Evolutionary conservation across 441 rosid species (phyloP).

Genomic region (Jatropha podagrica): DNA sequence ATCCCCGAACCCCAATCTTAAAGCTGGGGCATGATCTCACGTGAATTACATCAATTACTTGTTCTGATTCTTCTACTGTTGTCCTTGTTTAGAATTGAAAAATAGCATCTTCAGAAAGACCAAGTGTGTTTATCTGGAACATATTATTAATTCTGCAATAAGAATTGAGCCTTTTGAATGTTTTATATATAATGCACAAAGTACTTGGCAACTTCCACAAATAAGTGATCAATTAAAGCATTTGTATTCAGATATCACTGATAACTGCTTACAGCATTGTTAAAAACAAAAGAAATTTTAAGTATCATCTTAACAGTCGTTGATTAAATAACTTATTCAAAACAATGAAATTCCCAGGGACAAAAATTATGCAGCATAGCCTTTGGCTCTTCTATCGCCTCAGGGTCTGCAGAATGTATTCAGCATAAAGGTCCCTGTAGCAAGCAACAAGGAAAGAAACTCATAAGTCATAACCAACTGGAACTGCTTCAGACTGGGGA

Average conservation of each 20-base stretch:
- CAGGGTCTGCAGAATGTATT: constrained; percentile 79
- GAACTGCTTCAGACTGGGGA: constrained; percentile 1
- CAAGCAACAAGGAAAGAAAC: constrained; percentile 20
- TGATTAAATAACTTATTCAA: constrained; percentile 28
- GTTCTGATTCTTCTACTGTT: too few relatives aligned
- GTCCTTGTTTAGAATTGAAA: too few relatives aligned
- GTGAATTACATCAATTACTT: too few relatives aligned
- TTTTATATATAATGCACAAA: background rate
- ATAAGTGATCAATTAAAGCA: background rate
- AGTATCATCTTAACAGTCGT: constrained; percentile 3
- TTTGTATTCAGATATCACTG: constrained; percentile 2
- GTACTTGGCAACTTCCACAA: background rate
- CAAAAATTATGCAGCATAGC: background rate
- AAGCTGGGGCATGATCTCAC: too few relatives aligned
- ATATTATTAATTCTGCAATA: too few relatives aligned
- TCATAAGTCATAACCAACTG: constrained; percentile 12
- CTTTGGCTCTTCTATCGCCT: constrained; percentile 43
- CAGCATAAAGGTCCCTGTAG: constrained; percentile 91
- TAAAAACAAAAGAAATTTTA: constrained; percentile 10
- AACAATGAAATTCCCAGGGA: constrained; percentile 8
- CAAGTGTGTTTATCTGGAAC: too few relatives aligned
- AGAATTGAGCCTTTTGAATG: background rate
- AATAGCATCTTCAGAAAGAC: too few relatives aligned
- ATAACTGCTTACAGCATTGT: constrained; percentile 1
- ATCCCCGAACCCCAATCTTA: too few relatives aligned